Base-by-base conservation (phyloP, 2,329 filamentous ascomycete species). In the Pseudocercospora fuligena region DNA sequence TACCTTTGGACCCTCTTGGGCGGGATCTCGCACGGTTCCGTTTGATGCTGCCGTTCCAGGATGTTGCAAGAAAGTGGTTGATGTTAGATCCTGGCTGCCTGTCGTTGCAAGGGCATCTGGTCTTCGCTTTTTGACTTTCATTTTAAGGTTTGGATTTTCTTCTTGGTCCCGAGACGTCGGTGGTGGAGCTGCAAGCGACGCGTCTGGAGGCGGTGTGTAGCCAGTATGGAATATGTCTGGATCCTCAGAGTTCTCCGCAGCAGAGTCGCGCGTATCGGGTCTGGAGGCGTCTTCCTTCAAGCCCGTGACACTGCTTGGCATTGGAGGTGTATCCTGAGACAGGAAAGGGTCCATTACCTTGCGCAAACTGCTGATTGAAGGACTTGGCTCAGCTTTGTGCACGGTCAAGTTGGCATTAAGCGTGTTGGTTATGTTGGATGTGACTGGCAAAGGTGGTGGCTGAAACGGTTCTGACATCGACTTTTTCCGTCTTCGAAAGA, bases 401-500 rank as follows among this genome's bases (percentile, higher is more conserved):
- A 82, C 64, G 25, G 64, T 65, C 31, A 64, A 29, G 49, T 83
- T 80, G 9, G 80, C 75, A 49, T 60, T 66, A 7, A 58, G 56
- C 11, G 70, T 74, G 54, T 19, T 31, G 51, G 59, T 40, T 51
- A 59, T 54, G 60, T 63, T 64, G 19, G 65, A 33, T 23, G 75
- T 81, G 73, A 82, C 72, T 51, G 83, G 79, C 69, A 78, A 86
- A 31, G 89, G 79, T 8, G 90, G 88, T 36, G 90, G 88, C 46
- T 85, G 85, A 23, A 87, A 85, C 53, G 79, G 77, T 69, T 96
- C 93, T 14, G 88, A 87, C 36, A 93, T 80, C 5, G 94, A 97
- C 85, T 94, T 96, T 86, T 98, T 98, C 69, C 94, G 88, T 66
- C 95, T 87, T 69, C 95, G 88, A 82, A 98, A 98, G 81, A 99